These are phyloP conservation scores for Colletotrichum agaves DNA, from an alignment of 2,329 filamentous ascomycete genomes.

Conservation along the genomic window DNA sequence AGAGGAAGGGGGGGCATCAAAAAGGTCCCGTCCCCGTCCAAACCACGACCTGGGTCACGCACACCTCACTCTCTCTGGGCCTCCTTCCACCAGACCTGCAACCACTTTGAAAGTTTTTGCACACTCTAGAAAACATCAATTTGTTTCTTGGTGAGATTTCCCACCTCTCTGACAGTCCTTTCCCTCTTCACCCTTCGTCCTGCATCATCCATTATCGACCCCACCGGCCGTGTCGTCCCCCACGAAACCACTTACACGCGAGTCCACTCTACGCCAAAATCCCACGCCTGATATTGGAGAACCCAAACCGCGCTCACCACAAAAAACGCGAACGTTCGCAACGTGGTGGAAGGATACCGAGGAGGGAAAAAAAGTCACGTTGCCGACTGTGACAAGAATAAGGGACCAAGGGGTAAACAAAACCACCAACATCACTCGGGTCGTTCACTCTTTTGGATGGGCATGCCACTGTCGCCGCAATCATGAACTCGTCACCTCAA, in stretches of 20 bases:
- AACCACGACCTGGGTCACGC: slow-evolving; percentile 5
- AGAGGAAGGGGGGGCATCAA: slow-evolving; percentile 38
- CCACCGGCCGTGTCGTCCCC: slow-evolving; percentile 6
- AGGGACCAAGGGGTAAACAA: background rate
- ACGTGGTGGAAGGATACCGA: slow-evolving; percentile 23
- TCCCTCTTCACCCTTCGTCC: slow-evolving; percentile 11
- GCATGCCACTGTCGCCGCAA: slow-evolving; percentile 34
- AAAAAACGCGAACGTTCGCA: slow-evolving; percentile 28
- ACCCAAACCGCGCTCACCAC: slow-evolving; percentile 14
- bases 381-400: background rate
- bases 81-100: slow-evolving; percentile 42
- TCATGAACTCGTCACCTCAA: slow-evolving; percentile 56
- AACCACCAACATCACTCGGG: background rate
- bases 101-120: slow-evolving; percentile 32
- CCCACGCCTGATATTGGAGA: slow-evolving; percentile 32
- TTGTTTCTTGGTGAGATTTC: background rate
- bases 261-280: slow-evolving; percentile 28
- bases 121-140: slow-evolving; percentile 2
- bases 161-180: background rate
- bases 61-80: slow-evolving; percentile 37
- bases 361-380: background rate
- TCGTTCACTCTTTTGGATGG: slow-evolving; percentile 19
- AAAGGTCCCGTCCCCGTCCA: slow-evolving; percentile 44
- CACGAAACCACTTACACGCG: slow-evolving; percentile 34
- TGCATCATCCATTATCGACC: slow-evolving; percentile 10